Conservation (phyloP, 2,329 filamentous ascomycete genomes). For the Aciculosporium take region DNA sequence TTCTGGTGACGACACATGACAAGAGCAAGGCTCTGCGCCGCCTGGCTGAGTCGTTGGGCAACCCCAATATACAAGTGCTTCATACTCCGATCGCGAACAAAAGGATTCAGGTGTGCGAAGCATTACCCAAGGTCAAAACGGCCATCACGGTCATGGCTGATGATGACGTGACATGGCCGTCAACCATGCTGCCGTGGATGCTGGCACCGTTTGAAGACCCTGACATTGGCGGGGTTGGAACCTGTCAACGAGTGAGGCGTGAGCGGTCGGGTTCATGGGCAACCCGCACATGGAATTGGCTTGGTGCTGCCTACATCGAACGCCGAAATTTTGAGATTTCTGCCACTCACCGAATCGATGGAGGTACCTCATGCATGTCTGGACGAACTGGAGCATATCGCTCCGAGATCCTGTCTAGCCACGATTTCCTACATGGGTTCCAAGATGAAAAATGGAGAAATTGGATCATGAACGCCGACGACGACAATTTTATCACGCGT, state of each 20-base stretch:
- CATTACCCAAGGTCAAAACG: conserved; percentile 72
- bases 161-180: conserved; percentile 88
- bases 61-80: conserved; percentile 56
- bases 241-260: conserved; percentile 73
- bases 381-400: conserved; percentile 88
- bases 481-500: conserved; percentile 95
- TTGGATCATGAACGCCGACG: conserved; percentile 86
- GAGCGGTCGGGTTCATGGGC: conserved; percentile 44
- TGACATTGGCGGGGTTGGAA: conserved; percentile 77
- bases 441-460: conserved; percentile 81
- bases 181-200: conserved; percentile 77
- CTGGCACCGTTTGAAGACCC: conserved; percentile 80
- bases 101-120: conserved; percentile 81
- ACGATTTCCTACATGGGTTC: conserved; percentile 76
- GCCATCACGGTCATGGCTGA: conserved; percentile 84
- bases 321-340: conserved; percentile 94
- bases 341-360: conserved; percentile 86
- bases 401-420: conserved; percentile 72
- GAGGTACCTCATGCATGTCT: conserved; percentile 92
- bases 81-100: conserved; percentile 83
- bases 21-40: conserved; percentile 55
- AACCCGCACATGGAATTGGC: conserved; percentile 66
- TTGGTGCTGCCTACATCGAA: conserved; percentile 84
- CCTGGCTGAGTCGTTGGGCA: conserved; percentile 47
- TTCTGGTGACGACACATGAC: conserved; percentile 76